Evolutionary conservation across 768 basidiomycete species (phyloP).

Genomic region (Asterophora lycoperdoides): DNA sequence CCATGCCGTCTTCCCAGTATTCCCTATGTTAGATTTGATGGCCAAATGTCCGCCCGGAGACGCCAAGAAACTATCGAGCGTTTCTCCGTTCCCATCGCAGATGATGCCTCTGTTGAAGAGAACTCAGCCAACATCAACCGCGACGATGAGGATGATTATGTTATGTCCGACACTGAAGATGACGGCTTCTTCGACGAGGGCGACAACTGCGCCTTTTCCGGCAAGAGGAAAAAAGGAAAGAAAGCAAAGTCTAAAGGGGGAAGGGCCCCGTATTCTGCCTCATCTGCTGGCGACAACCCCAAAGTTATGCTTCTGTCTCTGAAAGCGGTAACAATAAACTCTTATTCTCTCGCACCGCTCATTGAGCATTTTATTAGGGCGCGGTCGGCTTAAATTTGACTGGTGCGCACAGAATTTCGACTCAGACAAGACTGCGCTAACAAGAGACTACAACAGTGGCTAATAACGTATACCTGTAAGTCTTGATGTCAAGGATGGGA

Average conservation of each 20-base stretch:
- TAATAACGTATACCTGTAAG: slow-evolving; percentile 76
- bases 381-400: slow-evolving; percentile 86
- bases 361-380: slow-evolving; percentile 36
- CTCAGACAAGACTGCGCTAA: background rate
- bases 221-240: slow-evolving; percentile 13
- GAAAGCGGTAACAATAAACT: slow-evolving; percentile 50
- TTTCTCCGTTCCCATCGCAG: slow-evolving; percentile 66
- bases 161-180: slow-evolving; percentile 25
- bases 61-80: slow-evolving; percentile 72
- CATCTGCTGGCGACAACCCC: slow-evolving; percentile 45
- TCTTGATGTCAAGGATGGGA: background rate
- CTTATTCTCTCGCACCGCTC: too few species aligned
- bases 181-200: slow-evolving; percentile 29
- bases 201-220: slow-evolving; percentile 15
- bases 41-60: slow-evolving; percentile 75
- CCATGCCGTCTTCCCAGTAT: slow-evolving; percentile 42
- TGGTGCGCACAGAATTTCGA: slow-evolving; percentile 22
- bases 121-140: slow-evolving; percentile 8
- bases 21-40: slow-evolving; percentile 77
- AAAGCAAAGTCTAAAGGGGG: slow-evolving; percentile 28
- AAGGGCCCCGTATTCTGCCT: slow-evolving; percentile 23
- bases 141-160: slow-evolving; percentile 33
- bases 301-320: slow-evolving; percentile 83
- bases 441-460: slow-evolving; percentile 43
- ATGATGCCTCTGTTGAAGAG: slow-evolving; percentile 11